Evolutionary conservation across 2,329 filamentous ascomycete genomes (phyloP).

Genomic region (Ceratocystis alfenasii): DNA sequence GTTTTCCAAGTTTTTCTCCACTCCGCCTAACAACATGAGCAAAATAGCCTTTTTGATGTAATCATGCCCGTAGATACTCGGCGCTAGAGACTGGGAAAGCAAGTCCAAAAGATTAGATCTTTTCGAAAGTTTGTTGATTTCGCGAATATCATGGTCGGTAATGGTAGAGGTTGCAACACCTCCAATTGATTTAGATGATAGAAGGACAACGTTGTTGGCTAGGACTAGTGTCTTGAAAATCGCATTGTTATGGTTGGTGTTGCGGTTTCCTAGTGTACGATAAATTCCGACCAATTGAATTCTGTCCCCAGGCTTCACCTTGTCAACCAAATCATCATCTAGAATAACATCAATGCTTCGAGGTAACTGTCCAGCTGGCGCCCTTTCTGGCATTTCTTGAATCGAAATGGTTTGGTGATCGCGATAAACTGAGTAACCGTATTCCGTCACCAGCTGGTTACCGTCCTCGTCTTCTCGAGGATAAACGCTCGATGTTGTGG

Average conservation of each 20-base stretch:
- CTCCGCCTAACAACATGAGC: constrained; percentile 85
- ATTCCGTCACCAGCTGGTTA: constrained; percentile 86
- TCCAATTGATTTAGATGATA: constrained; percentile 92
- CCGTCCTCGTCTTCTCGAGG: constrained; percentile 87
- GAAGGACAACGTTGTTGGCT: constrained; percentile 85
- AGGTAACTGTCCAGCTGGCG: constrained; percentile 87
- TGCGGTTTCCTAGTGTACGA: constrained; percentile 85
- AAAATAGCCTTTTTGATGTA: constrained; percentile 97
- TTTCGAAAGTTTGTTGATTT: constrained; percentile 96
- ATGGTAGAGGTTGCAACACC: constrained; percentile 85
- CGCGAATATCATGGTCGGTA: constrained; percentile 92
- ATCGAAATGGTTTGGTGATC: constrained; percentile 98
- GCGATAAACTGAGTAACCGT: constrained; percentile 87
- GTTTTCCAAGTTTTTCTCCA: constrained; percentile 98
- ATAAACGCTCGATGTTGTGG: constrained; percentile 82
- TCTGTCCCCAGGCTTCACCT: constrained; percentile 86
- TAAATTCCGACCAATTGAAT: constrained; percentile 97
- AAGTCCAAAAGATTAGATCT: constrained; percentile 88
- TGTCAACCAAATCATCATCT: constrained; percentile 91
- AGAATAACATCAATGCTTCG: constrained; percentile 92
- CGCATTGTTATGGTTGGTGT: constrained; percentile 78
- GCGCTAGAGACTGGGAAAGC: constrained; percentile 84
- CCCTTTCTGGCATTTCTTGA: constrained; percentile 97
- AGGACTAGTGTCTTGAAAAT: constrained; percentile 90
- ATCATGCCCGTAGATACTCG: constrained; percentile 93